These are phyloP conservation scores for Hygrophoropsis aurantiaca DNA, from an alignment of 768 basidiomycete genomes.

Conservation along the genomic window DNA sequence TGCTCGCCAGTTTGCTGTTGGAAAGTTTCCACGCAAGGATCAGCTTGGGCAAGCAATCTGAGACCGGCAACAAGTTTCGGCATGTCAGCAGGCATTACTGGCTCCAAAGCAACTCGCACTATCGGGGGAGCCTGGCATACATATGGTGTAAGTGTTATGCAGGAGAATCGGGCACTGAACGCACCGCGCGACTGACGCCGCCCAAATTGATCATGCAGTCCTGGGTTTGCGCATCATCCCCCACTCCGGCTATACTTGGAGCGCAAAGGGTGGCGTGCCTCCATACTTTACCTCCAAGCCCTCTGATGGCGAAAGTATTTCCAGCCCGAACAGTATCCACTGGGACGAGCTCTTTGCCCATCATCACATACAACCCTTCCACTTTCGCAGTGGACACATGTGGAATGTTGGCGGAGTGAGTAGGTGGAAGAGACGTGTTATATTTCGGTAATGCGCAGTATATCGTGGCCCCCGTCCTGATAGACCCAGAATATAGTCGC, in stretches of 20 bases:
- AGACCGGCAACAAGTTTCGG: slow-evolving; percentile 85
- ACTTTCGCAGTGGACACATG: slow-evolving; percentile 63
- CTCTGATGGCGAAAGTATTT: slow-evolving; percentile 91
- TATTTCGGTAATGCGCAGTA: slow-evolving; percentile 89
- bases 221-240: slow-evolving; percentile 33
- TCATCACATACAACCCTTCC: slow-evolving; percentile 89
- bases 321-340: slow-evolving; percentile 85
- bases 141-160: not conserved
- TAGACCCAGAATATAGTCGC: slow-evolving; percentile 87
- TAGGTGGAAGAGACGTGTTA: slow-evolving; percentile 56
- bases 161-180: slow-evolving; percentile 16
- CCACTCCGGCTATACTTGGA: slow-evolving; percentile 46
- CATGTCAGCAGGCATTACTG: slow-evolving; percentile 80
- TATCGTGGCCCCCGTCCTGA: slow-evolving; percentile 62
- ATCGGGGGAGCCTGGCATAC: slow-evolving; percentile 74
- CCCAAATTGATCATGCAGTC: slow-evolving; percentile 80
- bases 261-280: slow-evolving; percentile 89
- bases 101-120: slow-evolving; percentile 93
- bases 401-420: slow-evolving; percentile 66
- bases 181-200: slow-evolving; percentile 61
- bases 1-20: slow-evolving; percentile 97
- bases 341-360: slow-evolving; percentile 91
- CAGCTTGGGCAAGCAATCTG: slow-evolving; percentile 87
- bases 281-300: slow-evolving; percentile 87
- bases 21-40: slow-evolving; percentile 96